phyloP scores from a whole-genome alignment of 106 monocot species.

The Amphibolis antarctica region DNA sequence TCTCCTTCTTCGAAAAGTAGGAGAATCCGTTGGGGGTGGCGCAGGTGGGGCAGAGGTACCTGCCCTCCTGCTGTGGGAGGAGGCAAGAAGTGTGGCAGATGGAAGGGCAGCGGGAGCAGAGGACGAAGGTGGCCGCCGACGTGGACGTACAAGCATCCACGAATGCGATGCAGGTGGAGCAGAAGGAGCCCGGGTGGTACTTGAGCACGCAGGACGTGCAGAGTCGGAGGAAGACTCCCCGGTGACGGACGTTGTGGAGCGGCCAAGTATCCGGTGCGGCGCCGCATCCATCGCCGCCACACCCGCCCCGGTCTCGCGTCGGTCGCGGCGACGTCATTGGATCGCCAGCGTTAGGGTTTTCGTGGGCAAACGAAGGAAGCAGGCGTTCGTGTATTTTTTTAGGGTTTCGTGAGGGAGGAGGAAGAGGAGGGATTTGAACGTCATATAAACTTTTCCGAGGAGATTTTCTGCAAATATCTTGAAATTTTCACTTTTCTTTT shows the following conservation, averaged over 20 bases:
- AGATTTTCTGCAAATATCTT: background rate
- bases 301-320: conserved; percentile 6
- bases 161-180: conserved; percentile 38
- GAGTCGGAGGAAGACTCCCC: conserved; percentile 33
- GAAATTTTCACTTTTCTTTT: no score
- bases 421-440: background rate
- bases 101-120: conserved; percentile 41
- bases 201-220: conserved; percentile 75
- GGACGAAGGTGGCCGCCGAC: conserved; percentile 16
- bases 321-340: background rate
- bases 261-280: conserved; percentile 35
- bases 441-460: background rate
- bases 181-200: conserved; percentile 44
- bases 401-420: background rate
- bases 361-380: background rate
- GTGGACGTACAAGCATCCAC: conserved; percentile 13
- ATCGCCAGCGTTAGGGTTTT: background rate
- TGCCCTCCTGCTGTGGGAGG: conserved; percentile 9
- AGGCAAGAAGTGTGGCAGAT: conserved; percentile 45
- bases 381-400: background rate
- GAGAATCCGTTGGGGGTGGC: conserved; percentile 22
- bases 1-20: conserved; percentile 16
- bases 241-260: conserved; percentile 52
- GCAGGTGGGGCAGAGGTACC: conserved; percentile 38
- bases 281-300: conserved; percentile 47